Evolutionary conservation across 1,139 yeast genomes (phyloP).

Genomic region (Pneumocystis carinii): DNA sequence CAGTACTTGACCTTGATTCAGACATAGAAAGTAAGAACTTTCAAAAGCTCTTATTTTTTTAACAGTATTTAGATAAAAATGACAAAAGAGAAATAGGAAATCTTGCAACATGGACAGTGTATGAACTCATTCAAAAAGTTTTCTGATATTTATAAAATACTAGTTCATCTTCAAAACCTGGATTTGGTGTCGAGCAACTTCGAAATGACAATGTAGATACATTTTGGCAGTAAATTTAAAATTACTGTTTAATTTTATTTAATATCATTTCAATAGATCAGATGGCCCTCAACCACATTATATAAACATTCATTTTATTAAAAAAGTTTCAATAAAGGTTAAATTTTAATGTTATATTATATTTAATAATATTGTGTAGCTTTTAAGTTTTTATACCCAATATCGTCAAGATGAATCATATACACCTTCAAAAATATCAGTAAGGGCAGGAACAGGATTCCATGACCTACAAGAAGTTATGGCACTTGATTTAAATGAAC

Average conservation of each 20-base stretch:
- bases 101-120: constrained; percentile 72
- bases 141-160: neutral
- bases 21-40: neutral
- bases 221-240: constrained; percentile 52
- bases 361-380: constrained; percentile 10
- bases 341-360: neutral
- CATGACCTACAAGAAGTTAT: constrained; percentile 71
- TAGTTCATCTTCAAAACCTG: constrained; percentile 48
- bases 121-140: neutral
- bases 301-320: constrained; percentile 67
- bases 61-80: neutral
- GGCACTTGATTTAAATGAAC: constrained; percentile 48
- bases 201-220: constrained; percentile 51
- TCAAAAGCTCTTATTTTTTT: neutral
- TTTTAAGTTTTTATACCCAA: constrained; percentile 58
- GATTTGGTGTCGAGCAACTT: constrained; percentile 54
- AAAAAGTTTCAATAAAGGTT: constrained; percentile 48
- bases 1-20: neutral
- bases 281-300: constrained; percentile 91
- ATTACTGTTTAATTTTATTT: neutral
- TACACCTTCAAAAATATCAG: constrained; percentile 61
- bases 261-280: constrained; percentile 25
- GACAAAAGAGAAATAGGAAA: constrained; percentile 48
- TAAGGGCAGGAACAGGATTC: constrained; percentile 73
- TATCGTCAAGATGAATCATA: constrained; percentile 71